Evolutionary conservation across 1,284 basidiomycete genomes (phyloP).

Genomic region (Tylopilus sp.): DNA sequence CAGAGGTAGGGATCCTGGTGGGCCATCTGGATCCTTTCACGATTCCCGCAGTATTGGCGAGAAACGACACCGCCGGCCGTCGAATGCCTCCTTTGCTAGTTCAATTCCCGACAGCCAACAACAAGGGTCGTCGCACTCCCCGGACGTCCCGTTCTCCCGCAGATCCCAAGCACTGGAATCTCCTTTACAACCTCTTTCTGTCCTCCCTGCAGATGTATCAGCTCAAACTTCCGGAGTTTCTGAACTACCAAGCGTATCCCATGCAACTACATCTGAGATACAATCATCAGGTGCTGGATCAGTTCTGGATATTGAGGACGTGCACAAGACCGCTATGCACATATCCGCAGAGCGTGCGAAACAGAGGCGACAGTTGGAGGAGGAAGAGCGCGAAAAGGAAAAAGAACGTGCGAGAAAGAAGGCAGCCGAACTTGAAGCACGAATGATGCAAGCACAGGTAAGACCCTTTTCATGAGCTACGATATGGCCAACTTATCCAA

Average conservation of each 20-base stretch:
- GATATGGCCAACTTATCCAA: constrained; percentile 8
- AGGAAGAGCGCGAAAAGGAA: constrained; percentile 80
- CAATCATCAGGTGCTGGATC: constrained; percentile 38
- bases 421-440: constrained; percentile 81
- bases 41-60: constrained; percentile 23
- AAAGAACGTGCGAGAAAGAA: constrained; percentile 83
- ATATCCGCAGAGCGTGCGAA: constrained; percentile 85
- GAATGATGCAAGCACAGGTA: constrained; percentile 47
- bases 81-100: constrained; percentile 29
- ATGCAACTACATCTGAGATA: constrained; percentile 37
- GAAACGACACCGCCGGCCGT: constrained; percentile 29
- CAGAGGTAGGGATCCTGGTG: constrained; percentile 20
- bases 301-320: constrained; percentile 64
- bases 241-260: constrained; percentile 42
- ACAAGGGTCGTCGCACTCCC: constrained; percentile 23
- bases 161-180: constrained; percentile 30
- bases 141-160: constrained; percentile 24
- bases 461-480: neutral
- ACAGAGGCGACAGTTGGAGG: constrained; percentile 77
- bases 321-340: constrained; percentile 85
- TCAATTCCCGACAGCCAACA: constrained; percentile 26
- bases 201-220: constrained; percentile 14
- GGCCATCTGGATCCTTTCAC: constrained; percentile 14
- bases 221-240: constrained; percentile 5
- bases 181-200: constrained; percentile 39